Evolutionary conservation across 345 rosid genomes (phyloP).

Genomic region (Carallia brachiata): DNA sequence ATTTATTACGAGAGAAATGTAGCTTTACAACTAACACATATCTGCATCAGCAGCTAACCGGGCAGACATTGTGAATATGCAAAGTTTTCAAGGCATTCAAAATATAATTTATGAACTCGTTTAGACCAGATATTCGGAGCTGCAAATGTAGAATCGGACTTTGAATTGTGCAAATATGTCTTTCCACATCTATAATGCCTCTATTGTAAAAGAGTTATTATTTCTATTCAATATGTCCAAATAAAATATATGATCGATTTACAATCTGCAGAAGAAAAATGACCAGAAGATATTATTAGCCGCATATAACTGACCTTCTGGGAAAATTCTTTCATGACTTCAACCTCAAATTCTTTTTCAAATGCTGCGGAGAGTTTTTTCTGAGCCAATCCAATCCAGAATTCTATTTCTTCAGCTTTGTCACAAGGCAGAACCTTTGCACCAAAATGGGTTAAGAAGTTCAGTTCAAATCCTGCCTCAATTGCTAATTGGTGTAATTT

Average conservation of each 20-base stretch:
- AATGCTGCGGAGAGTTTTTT: constrained; percentile 52
- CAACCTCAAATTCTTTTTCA: constrained; percentile 34
- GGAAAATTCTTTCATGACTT: constrained; percentile 14
- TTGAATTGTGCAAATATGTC: not conserved
- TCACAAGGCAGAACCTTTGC: constrained; percentile 41
- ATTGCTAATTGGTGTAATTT: constrained; percentile 54
- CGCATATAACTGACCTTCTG: constrained; percentile 38
- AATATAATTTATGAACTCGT: not conserved
- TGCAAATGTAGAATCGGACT: not conserved
- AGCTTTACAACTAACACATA: not conserved
- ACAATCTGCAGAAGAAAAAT: not conserved
- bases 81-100: not conserved
- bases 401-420: constrained; percentile 56
- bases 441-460: constrained; percentile 61
- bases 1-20: not conserved
- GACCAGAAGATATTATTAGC: not conserved
- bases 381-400: constrained; percentile 72
- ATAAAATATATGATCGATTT: not conserved
- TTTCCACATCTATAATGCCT: not conserved
- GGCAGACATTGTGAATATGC: not conserved
- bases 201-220: not conserved
- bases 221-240: not conserved
- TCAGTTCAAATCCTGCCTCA: constrained; percentile 59
- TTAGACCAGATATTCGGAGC: not conserved
- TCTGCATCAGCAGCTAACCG: too few relatives aligned